phyloP scores from a whole-genome alignment of 345 rosid species.

The Salix caprea region DNA sequence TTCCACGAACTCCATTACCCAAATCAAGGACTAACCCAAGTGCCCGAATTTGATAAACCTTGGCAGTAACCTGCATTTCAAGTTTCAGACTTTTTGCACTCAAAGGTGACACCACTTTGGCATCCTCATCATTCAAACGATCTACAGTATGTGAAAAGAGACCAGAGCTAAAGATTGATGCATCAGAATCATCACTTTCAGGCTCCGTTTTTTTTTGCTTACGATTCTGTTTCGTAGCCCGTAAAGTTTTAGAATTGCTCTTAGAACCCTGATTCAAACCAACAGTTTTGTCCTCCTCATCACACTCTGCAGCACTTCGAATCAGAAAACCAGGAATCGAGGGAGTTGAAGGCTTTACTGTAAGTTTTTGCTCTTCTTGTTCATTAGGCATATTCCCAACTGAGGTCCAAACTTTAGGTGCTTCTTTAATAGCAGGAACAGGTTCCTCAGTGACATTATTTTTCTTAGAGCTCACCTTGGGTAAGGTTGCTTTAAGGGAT shows the following conservation, averaged over 20 bases:
- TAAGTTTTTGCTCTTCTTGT: constrained; percentile 36
- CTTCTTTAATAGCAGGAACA: constrained; percentile 32
- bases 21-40: constrained; percentile 86
- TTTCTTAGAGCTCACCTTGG: constrained; percentile 25
- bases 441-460: constrained; percentile 29
- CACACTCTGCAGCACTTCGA: constrained; percentile 84
- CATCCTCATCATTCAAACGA: constrained; percentile 14
- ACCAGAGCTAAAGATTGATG: constrained; percentile 15
- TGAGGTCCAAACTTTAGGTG: constrained; percentile 41
- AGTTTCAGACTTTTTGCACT: constrained; percentile 53
- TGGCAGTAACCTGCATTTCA: constrained; percentile 60
- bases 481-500: constrained; percentile 65
- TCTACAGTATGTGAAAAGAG: neutral
- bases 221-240: constrained; percentile 14
- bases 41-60: constrained; percentile 57
- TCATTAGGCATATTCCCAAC: constrained; percentile 32
- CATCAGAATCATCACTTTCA: constrained; percentile 15
- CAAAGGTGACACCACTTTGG: constrained; percentile 20
- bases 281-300: constrained; percentile 59
- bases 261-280: constrained; percentile 28
- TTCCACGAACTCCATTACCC: constrained; percentile 86
- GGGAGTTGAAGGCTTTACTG: constrained; percentile 25
- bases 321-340: constrained; percentile 56
- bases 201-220: constrained; percentile 20
- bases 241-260: constrained; percentile 26